Percentiles rank a stretch among this genome's conserved stretches.
These are phyloP conservation scores for Serendipita sp. DNA, from an alignment of 768 basidiomycete species.

Conservation along the genomic window DNA sequence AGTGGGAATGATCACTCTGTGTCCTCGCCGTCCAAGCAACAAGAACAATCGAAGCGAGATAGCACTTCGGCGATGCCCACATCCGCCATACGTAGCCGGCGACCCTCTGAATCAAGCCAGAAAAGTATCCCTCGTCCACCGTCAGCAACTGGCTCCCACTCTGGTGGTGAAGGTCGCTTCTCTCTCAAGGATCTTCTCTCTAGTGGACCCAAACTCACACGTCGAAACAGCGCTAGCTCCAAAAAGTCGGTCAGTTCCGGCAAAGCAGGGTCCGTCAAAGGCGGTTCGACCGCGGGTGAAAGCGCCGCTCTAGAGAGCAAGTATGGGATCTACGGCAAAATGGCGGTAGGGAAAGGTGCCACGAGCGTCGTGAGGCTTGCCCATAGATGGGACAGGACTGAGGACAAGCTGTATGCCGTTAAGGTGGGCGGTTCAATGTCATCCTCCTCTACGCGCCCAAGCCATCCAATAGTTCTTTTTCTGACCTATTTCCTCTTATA, in stretches of 20 bases:
- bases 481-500: conserved; percentile 18
- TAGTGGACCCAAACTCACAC: conserved; percentile 53
- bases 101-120: conserved; percentile 8
- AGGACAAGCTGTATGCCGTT: conserved; percentile 90
- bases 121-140: conserved; percentile 21
- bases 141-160: conserved; percentile 18
- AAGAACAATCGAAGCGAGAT: conserved; percentile 8
- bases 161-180: conserved; percentile 49
- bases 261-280: conserved; percentile 14
- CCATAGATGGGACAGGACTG: conserved; percentile 94
- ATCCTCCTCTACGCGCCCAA: neutral
- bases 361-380: conserved; percentile 91
- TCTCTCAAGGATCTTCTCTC: conserved; percentile 70
- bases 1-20: neutral
- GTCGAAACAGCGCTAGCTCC: conserved; percentile 50
- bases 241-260: conserved; percentile 40
- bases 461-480: neutral
- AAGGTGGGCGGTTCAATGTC: conserved; percentile 42
- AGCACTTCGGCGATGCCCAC: neutral
- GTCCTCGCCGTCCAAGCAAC: conserved; percentile 9
- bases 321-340: conserved; percentile 93
- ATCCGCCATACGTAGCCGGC: conserved; percentile 8
- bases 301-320: conserved; percentile 58
- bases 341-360: conserved; percentile 96
- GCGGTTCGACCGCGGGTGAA: conserved; percentile 30